phyloP scores from a whole-genome alignment of 805 yeast species.

The Saturnispora kantuleensis region DNA sequence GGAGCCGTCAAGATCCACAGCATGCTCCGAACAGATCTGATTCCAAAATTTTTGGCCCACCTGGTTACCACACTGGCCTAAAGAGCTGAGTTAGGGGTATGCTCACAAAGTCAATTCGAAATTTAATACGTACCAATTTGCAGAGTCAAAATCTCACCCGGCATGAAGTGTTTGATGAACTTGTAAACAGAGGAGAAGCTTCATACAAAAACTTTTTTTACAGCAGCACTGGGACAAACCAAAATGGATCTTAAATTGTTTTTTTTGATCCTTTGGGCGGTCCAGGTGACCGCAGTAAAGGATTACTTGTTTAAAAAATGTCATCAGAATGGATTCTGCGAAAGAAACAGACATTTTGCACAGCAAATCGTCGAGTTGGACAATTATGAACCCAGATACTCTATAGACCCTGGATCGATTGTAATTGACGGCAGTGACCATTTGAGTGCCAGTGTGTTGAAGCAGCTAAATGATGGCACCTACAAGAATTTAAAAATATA shows the following conservation, averaged over 20 bases:
- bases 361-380: constrained; percentile 23
- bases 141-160: constrained; percentile 59
- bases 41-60: constrained; percentile 90
- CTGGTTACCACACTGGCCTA: constrained; percentile 95
- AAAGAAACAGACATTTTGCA: constrained; percentile 66
- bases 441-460: constrained; percentile 38
- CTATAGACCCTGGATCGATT: constrained; percentile 31
- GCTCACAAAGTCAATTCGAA: background rate
- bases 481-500: constrained; percentile 43
- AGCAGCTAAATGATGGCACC: constrained; percentile 32
- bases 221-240: background rate
- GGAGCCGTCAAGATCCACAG: constrained; percentile 31
- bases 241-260: background rate
- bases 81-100: constrained; percentile 9
- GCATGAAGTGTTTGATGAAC: constrained; percentile 22
- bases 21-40: constrained; percentile 81
- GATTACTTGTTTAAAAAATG: constrained; percentile 68
- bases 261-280: background rate
- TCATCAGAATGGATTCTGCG: constrained; percentile 72
- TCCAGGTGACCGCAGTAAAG: constrained; percentile 36
- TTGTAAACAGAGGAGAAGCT: background rate
- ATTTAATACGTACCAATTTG: constrained; percentile 39
- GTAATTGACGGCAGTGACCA: constrained; percentile 22
- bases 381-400: constrained; percentile 30
- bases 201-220: background rate